Percentiles rank a stretch among this genome's conserved stretches.
Evolutionary conservation across 305 asterid genomes (phyloP).

Genomic region (Salvia sclarea): DNA sequence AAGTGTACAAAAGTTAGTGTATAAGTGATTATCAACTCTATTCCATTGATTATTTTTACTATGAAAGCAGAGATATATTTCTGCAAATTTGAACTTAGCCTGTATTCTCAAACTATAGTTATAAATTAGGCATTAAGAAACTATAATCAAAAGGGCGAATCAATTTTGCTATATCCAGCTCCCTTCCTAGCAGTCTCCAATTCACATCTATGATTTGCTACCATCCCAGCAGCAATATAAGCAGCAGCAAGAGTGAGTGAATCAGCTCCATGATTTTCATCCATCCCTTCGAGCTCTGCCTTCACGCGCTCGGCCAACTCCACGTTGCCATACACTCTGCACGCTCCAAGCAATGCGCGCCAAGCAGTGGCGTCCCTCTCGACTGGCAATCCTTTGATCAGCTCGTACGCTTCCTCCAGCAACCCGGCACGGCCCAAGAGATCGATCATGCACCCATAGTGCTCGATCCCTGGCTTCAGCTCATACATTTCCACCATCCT

Average conservation of each 20-base stretch:
- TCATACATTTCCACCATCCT: conserved; percentile 57
- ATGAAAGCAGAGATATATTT: too few relatives aligned
- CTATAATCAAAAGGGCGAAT: not conserved
- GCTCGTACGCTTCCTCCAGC: conserved; percentile 51
- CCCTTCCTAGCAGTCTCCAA: conserved; percentile 43
- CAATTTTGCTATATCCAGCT: conserved; percentile 49
- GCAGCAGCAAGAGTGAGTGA: conserved; percentile 39
- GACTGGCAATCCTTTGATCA: conserved; percentile 49
- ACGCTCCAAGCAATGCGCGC: conserved; percentile 68
- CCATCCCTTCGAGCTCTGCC: conserved; percentile 41
- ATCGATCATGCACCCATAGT: conserved; percentile 69
- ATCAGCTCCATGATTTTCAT: conserved; percentile 56
- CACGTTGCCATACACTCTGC: conserved; percentile 57
- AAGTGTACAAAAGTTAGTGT: too few relatives aligned
- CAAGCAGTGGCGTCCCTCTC: conserved; percentile 62
- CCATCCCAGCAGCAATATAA: conserved; percentile 52
- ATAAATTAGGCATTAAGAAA: not conserved
- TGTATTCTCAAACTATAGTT: not conserved
- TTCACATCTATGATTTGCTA: conserved; percentile 25
- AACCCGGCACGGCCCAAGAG: conserved; percentile 66
- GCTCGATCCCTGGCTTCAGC: conserved; percentile 55
- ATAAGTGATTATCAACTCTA: too few relatives aligned
- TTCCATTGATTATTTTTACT: too few relatives aligned
- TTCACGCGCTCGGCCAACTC: conserved; percentile 53
- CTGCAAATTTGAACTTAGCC: too few relatives aligned